phyloP scores from a whole-genome alignment of 805 yeast genomes.

The Tetrapisispora iriomotensis region DNA sequence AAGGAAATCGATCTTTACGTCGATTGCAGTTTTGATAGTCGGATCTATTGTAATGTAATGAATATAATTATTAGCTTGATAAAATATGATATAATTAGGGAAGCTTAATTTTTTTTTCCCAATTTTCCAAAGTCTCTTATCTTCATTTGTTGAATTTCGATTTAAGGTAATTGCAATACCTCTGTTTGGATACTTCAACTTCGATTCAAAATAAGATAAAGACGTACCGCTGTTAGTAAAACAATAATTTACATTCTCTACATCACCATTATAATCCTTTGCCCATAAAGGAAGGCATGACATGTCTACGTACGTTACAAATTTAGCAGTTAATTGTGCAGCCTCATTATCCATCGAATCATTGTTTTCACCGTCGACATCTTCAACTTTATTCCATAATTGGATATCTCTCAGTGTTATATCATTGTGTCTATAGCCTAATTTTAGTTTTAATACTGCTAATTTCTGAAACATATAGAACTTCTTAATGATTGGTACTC shows the following conservation, averaged over 20 bases:
- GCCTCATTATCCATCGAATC: not conserved
- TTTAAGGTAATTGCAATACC: slow-evolving; percentile 15
- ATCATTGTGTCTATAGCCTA: slow-evolving; percentile 15
- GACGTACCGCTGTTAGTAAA: slow-evolving; percentile 21
- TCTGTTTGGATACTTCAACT: slow-evolving; percentile 15
- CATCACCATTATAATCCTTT: not conserved
- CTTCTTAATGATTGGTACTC: not conserved
- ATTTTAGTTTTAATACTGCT: slow-evolving; percentile 13
- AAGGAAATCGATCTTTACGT: slow-evolving; percentile 1
- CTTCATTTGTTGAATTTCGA: slow-evolving; percentile 5
- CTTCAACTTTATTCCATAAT: slow-evolving; percentile 13
- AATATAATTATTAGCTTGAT: slow-evolving; percentile 1
- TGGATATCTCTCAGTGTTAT: slow-evolving; percentile 22
- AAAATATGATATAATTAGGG: not conserved
- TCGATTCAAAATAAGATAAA: slow-evolving; percentile 20
- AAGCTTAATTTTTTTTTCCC: not conserved
- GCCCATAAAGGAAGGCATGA: slow-evolving; percentile 23
- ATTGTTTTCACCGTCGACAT: slow-evolving; percentile 1
- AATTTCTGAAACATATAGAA: slow-evolving; percentile 5
- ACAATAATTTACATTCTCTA: slow-evolving; percentile 6
- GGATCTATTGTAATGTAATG: slow-evolving; percentile 4
- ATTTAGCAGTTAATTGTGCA: slow-evolving; percentile 9
- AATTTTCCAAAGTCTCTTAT: slow-evolving; percentile 2
- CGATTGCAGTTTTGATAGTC: slow-evolving; percentile 5
- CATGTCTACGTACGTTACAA: slow-evolving; percentile 17